Conservation (phyloP, 805 yeast genomes). For the Wickerhamomyces hampshirensis region DNA sequence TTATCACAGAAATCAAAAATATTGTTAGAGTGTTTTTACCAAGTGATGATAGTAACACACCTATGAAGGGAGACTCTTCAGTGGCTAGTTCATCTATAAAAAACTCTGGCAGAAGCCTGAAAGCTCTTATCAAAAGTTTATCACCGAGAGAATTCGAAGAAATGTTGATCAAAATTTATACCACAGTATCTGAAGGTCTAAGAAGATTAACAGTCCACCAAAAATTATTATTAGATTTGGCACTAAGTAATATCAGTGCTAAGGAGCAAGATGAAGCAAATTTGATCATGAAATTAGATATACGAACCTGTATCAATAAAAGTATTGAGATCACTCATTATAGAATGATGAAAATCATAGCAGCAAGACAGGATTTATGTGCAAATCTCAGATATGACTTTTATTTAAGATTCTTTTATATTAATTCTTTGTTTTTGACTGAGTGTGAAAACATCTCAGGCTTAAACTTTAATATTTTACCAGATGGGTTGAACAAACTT, state of each 20-base stretch:
- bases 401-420: constrained; percentile 62
- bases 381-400: constrained; percentile 51
- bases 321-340: constrained; percentile 70
- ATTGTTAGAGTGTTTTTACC: constrained; percentile 69
- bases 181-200: constrained; percentile 65
- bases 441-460: constrained; percentile 87
- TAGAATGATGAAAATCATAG: constrained; percentile 71
- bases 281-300: constrained; percentile 56
- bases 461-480: constrained; percentile 47
- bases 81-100: constrained; percentile 13
- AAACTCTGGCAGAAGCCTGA: constrained; percentile 23
- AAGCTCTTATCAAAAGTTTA: constrained; percentile 51
- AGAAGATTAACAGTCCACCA: constrained; percentile 75
- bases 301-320: constrained; percentile 57
- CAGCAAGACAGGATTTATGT: constrained; percentile 70
- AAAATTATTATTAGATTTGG: constrained; percentile 67
- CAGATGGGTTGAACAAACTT: constrained; percentile 64
- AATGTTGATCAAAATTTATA: constrained; percentile 58
- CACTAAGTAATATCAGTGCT: constrained; percentile 40
- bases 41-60: constrained; percentile 28
- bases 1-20: constrained; percentile 66
- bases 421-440: constrained; percentile 63
- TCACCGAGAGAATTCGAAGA: constrained; percentile 70
- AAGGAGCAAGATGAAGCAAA: constrained; percentile 26
- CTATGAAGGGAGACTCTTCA: constrained; percentile 1